Percentiles rank a stretch among this genome's conserved stretches.
These are phyloP conservation scores for Saturnispora saitoi DNA, from an alignment of 805 yeast species.

Conservation along the genomic window DNA sequence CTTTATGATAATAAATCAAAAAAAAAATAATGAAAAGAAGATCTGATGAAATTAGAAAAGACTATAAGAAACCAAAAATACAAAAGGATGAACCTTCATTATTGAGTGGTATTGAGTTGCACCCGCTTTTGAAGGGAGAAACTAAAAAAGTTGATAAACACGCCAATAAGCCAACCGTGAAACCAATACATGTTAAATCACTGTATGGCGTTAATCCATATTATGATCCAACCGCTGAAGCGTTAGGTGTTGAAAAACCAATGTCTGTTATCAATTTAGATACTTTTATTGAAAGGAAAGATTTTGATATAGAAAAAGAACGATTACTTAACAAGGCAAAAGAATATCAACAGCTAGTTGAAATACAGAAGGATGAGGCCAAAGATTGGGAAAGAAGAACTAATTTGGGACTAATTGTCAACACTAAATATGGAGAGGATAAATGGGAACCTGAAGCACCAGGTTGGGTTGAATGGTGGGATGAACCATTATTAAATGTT, in stretches of 20 bases:
- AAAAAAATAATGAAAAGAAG: background rate
- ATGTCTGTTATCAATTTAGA: background rate
- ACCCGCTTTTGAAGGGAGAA: slow-evolving; percentile 21
- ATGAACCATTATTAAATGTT: slow-evolving; percentile 41
- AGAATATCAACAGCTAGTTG: background rate
- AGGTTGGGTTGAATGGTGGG: slow-evolving; percentile 89
- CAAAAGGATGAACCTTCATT: slow-evolving; percentile 8
- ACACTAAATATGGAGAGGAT: slow-evolving; percentile 44
- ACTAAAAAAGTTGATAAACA: background rate
- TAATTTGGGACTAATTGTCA: slow-evolving; percentile 34
- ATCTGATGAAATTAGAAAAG: background rate
- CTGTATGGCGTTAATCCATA: slow-evolving; percentile 2
- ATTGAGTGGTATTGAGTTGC: slow-evolving; percentile 22
- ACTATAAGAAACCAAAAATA: background rate
- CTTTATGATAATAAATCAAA: background rate
- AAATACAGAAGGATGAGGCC: slow-evolving; percentile 22
- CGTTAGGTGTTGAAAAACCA: background rate
- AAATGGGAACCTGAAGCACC: slow-evolving; percentile 41
- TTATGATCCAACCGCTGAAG: slow-evolving; percentile 3
- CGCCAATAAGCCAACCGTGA: background rate
- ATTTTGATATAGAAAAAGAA: background rate
- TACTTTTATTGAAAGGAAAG: background rate
- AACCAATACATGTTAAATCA: background rate
- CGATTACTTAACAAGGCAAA: background rate
- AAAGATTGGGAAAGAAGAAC: slow-evolving; percentile 26